Evolutionary conservation across 2,329 filamentous ascomycete genomes (phyloP).

Genomic region (Aspergillus brunneoviolaceus): DNA sequence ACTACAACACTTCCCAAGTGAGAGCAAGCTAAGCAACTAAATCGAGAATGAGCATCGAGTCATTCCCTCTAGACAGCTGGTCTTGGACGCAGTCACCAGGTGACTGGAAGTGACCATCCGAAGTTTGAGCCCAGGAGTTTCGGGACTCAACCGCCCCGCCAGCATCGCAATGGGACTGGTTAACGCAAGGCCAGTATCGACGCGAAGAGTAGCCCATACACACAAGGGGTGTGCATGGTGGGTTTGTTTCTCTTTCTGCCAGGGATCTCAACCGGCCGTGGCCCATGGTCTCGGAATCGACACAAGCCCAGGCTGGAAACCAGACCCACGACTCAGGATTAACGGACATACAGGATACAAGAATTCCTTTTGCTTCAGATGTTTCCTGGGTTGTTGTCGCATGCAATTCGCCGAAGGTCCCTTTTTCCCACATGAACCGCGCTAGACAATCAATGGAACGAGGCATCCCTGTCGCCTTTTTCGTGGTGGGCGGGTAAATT

Average conservation of each 20-base stretch:
- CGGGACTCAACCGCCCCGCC: conserved; percentile 9
- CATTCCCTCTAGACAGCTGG: neutral
- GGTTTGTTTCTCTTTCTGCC: conserved; percentile 6
- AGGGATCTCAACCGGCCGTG: neutral
- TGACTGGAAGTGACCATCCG: neutral
- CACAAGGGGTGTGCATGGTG: conserved; percentile 7
- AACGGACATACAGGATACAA: conserved; percentile 11
- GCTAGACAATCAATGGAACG: conserved; percentile 5
- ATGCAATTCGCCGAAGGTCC: conserved; percentile 3
- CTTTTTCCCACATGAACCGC: neutral
- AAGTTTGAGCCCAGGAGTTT: neutral
- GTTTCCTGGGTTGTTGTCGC: neutral
- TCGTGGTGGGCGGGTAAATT: neutral
- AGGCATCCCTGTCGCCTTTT: neutral
- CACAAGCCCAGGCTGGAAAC: neutral
- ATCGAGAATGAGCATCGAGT: neutral
- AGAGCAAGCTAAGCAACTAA: neutral
- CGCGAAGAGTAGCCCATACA: conserved; percentile 7
- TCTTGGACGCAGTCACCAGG: neutral
- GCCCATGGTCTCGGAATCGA: conserved; percentile 9
- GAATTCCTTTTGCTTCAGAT: conserved; percentile 6
- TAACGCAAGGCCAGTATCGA: conserved; percentile 7
- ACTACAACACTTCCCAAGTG: neutral
- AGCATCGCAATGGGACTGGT: conserved; percentile 4
- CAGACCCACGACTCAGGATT: conserved; percentile 4